These are phyloP conservation scores for Chaetomium globosum DNA, from an alignment of 2,329 filamentous ascomycete species.

Conservation along the genomic window DNA sequence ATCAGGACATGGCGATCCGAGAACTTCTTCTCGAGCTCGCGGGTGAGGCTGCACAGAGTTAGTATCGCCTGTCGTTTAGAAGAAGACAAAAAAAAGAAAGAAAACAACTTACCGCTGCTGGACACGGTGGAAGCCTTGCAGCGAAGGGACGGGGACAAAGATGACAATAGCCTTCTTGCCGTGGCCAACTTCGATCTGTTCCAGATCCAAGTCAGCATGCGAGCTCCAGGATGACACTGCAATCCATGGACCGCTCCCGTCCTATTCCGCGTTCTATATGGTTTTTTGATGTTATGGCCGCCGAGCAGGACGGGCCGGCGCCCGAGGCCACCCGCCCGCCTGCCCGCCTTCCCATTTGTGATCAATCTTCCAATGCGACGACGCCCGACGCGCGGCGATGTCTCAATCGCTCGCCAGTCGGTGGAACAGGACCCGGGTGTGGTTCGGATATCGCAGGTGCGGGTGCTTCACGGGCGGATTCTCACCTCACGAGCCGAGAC, in stretches of 20 bases:
- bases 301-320: constrained; percentile 28
- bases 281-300: constrained; percentile 37
- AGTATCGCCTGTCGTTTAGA: neutral
- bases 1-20: constrained; percentile 99
- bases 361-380: constrained; percentile 38
- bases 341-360: constrained; percentile 34
- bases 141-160: constrained; percentile 99
- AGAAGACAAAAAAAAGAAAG: accelerated
- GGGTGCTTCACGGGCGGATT: constrained; percentile 45
- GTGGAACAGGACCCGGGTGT: constrained; percentile 52
- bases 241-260: constrained; percentile 75
- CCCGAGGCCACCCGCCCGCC: constrained; percentile 27
- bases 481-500: constrained; percentile 99
- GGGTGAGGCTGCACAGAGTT: constrained; percentile 74
- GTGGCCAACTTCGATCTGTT: constrained; percentile 99
- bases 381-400: constrained; percentile 34
- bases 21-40: constrained; percentile 99
- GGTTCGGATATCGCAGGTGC: constrained; percentile 28
- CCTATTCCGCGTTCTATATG: constrained; percentile 59
- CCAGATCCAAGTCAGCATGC: constrained; percentile 73
- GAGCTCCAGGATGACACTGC: constrained; percentile 65
- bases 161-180: constrained; percentile 99
- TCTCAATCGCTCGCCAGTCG: constrained; percentile 34
- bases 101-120: constrained; percentile 86
- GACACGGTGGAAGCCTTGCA: constrained; percentile 98